A percentile compares a stretch with the other conserved stretches of the same genome.
Evolutionary conservation across 495 filamentous ascomycete genomes (phyloP).

Genomic region (Penicillium parvum): DNA sequence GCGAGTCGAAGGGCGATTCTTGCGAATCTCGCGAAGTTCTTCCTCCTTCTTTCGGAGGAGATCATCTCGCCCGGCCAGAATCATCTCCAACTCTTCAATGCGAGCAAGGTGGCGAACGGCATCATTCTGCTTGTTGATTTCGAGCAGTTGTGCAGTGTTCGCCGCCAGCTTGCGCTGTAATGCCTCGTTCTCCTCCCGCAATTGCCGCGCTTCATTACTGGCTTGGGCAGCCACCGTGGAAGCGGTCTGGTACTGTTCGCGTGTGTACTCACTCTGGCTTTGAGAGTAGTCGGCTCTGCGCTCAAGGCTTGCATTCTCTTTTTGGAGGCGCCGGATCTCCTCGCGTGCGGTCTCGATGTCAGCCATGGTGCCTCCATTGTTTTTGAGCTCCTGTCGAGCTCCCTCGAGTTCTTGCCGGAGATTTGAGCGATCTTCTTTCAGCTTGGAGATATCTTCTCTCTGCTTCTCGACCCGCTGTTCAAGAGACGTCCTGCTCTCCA

Average conservation of each 20-base stretch:
- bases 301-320: slow-evolving; percentile 40
- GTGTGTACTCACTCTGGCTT: slow-evolving; percentile 54
- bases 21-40: slow-evolving; percentile 54
- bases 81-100: slow-evolving; percentile 48
- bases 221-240: slow-evolving; percentile 51
- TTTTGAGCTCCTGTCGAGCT: slow-evolving; percentile 42
- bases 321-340: slow-evolving; percentile 37
- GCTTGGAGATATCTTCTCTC: slow-evolving; percentile 37
- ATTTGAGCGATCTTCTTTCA: slow-evolving; percentile 46
- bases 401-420: slow-evolving; percentile 49
- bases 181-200: slow-evolving; percentile 42
- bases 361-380: slow-evolving; percentile 47
- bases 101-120: slow-evolving; percentile 31
- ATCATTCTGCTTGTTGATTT: slow-evolving; percentile 45
- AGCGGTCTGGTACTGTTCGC: slow-evolving; percentile 59
- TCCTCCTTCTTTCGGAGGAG: slow-evolving; percentile 55
- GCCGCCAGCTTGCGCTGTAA: slow-evolving; percentile 48
- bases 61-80: slow-evolving; percentile 38
- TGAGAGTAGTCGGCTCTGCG: slow-evolving; percentile 48
- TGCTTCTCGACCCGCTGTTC: slow-evolving; percentile 38
- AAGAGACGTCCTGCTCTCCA: slow-evolving; percentile 16
- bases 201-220: slow-evolving; percentile 44
- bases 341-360: slow-evolving; percentile 45
- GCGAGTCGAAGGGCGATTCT: slow-evolving; percentile 44
- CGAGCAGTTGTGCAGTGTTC: slow-evolving; percentile 49